Conservation (phyloP, 139 green algal species). For the Auxenochlorella pyrenoidosa region DNA sequence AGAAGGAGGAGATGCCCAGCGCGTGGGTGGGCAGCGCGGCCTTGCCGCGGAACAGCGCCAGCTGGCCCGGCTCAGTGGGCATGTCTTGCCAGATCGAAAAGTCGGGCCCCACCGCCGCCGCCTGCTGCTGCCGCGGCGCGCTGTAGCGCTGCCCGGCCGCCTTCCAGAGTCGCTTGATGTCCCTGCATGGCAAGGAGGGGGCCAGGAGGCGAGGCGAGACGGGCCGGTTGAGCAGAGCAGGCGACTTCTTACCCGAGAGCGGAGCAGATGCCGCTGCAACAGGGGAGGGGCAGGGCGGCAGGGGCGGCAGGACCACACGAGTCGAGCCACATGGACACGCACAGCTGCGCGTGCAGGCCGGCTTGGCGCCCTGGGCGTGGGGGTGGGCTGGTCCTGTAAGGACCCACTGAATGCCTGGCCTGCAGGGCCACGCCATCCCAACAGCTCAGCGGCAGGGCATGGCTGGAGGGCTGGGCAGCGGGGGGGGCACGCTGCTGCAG, state of each 20-base stretch:
- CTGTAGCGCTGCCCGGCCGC: conserved; percentile 37
- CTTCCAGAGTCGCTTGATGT: conserved; percentile 49
- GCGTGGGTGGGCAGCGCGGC: conserved; percentile 38
- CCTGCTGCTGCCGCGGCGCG: conserved; percentile 9
- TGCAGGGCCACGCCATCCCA: not conserved
- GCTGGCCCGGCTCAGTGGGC: conserved; percentile 1
- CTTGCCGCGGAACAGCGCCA: conserved; percentile 39
- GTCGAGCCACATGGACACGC: too few relatives aligned
- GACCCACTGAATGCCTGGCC: not conserved
- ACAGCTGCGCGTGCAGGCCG: too few relatives aligned
- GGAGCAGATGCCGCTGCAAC: conserved; percentile 29
- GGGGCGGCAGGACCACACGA: not conserved
- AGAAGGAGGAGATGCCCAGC: conserved; percentile 23
- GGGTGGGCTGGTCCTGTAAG: not conserved
- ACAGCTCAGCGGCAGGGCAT: not conserved
- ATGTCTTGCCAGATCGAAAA: conserved; percentile 47
- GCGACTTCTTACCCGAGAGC: too few relatives aligned
- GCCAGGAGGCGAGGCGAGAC: too few relatives aligned
- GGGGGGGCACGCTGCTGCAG: not conserved
- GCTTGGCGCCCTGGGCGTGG: too few relatives aligned
- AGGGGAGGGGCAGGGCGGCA: not conserved
- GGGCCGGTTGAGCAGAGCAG: too few relatives aligned
- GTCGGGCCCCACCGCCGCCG: conserved; percentile 26
- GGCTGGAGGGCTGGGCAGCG: not conserved
- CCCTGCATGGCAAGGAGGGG: conserved; percentile 23